Evolutionary conservation across 2,329 filamentous ascomycete genomes (phyloP).

Genomic region (Diaporthe aspalathi): DNA sequence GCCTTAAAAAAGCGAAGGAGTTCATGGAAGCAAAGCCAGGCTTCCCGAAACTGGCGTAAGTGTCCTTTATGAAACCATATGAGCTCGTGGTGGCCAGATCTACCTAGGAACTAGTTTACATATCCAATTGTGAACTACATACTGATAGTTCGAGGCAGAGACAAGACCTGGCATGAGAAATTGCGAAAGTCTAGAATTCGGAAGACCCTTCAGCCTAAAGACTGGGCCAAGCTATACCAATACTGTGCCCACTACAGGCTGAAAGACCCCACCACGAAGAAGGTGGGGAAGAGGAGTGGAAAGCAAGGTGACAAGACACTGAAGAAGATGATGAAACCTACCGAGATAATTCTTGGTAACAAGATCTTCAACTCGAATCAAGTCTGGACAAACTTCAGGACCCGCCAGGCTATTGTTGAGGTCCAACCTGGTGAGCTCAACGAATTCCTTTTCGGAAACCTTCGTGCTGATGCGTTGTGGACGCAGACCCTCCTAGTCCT

Average conservation of each 20-base stretch:
- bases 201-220: neutral
- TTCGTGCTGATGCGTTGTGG: neutral
- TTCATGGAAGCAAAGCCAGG: neutral
- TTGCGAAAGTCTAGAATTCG: neutral
- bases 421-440: neutral
- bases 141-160: neutral
- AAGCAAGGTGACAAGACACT: neutral
- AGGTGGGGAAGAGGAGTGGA: too few species aligned
- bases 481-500: neutral
- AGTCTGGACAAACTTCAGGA: neutral
- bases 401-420: neutral
- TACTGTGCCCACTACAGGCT: neutral
- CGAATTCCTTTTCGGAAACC: neutral
- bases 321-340: neutral
- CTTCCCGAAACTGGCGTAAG: neutral
- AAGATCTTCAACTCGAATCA: neutral
- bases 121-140: neutral
- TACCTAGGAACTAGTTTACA: too few species aligned
- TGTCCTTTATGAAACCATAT: neutral
- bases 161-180: conserved; percentile 1
- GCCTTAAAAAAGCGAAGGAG: neutral
- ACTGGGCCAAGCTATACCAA: neutral
- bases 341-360: neutral
- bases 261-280: neutral
- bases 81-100: accelerated